Percentiles rank a stretch among this genome's conserved stretches.
These are phyloP conservation scores for Ustilago hordei DNA, from an alignment of 1,284 basidiomycete genomes.

Conservation along the genomic window DNA sequence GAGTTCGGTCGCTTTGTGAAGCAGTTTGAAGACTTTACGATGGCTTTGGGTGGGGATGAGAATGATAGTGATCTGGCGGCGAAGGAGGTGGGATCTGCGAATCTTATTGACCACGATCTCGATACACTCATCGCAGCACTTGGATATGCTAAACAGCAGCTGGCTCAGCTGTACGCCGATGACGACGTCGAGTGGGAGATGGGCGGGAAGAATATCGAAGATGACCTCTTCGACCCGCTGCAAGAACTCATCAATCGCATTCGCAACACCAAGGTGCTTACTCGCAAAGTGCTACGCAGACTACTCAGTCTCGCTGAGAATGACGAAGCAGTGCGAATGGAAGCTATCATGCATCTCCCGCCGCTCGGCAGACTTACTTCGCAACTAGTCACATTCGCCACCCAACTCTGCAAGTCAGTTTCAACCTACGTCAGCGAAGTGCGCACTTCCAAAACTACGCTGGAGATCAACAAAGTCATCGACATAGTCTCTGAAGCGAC, in stretches of 20 bases:
- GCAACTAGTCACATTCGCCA: constrained; percentile 60
- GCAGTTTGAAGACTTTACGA: constrained; percentile 61
- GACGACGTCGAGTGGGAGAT: constrained; percentile 58
- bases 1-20: constrained; percentile 78
- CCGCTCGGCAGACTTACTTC: constrained; percentile 55
- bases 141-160: constrained; percentile 58
- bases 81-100: constrained; percentile 64
- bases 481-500: constrained; percentile 50
- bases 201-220: constrained; percentile 44
- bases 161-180: constrained; percentile 54
- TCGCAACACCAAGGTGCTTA: constrained; percentile 59
- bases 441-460: constrained; percentile 42
- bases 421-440: constrained; percentile 51
- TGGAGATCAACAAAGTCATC: constrained; percentile 41
- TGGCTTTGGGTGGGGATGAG: constrained; percentile 76
- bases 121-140: constrained; percentile 66
- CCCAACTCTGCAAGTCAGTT: constrained; percentile 41
- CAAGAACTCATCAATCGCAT: constrained; percentile 59
- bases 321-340: constrained; percentile 61
- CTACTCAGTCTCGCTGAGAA: constrained; percentile 59
- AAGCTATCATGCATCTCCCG: constrained; percentile 59
- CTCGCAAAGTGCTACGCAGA: constrained; percentile 62
- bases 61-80: constrained; percentile 63
- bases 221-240: constrained; percentile 56
- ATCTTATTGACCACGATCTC: constrained; percentile 64